phyloP scores from a whole-genome alignment of 768 basidiomycete species.

The Coprinopsis sp. region DNA sequence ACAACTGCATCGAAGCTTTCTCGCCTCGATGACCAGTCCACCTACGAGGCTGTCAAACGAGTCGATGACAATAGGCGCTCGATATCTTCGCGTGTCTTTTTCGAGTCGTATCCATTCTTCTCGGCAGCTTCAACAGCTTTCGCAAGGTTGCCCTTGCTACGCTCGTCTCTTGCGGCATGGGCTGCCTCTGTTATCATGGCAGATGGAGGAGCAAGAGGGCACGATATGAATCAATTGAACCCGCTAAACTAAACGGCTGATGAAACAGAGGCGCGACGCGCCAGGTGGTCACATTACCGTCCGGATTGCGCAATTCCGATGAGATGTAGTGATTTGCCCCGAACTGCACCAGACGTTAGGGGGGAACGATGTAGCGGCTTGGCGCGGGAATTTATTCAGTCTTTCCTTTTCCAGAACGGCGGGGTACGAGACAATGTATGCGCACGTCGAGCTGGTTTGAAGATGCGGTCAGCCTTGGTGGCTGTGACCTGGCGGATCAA shows the following conservation, averaged over 20 bases:
- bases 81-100: not conserved
- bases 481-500: too few relatives aligned
- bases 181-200: not conserved
- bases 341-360: not conserved
- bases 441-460: too few relatives aligned
- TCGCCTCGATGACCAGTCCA: too few relatives aligned
- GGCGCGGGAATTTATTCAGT: not conserved
- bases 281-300: not conserved
- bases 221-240: not conserved
- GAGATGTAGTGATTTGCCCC: not conserved
- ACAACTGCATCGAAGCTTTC: too few relatives aligned
- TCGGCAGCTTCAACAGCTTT: not conserved
- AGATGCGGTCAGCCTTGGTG: too few relatives aligned
- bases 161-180: not conserved
- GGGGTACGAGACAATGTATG: not conserved
- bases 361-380: not conserved
- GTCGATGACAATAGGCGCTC: not conserved
- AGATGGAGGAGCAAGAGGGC: not conserved
- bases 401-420: not conserved
- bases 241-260: too few relatives aligned
- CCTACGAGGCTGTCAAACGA: too few relatives aligned
- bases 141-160: not conserved
- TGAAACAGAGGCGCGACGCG: not conserved
- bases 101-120: conserved; percentile 3
- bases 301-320: not conserved